phyloP scores from a whole-genome alignment of 108 stramenopile genomes.

The Stephanodiscus minutulus region DNA sequence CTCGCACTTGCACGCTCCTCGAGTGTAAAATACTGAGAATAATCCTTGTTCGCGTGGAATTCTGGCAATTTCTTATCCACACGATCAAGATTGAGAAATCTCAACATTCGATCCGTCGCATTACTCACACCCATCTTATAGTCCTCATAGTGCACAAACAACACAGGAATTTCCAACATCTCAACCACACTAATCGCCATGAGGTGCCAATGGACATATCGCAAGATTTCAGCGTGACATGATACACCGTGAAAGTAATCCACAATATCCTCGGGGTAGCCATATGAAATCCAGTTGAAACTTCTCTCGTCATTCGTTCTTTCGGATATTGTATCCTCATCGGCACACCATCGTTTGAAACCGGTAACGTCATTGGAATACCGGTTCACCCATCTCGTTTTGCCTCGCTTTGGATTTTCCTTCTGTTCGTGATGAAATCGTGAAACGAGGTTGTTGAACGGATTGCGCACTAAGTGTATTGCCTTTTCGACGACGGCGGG shows the following conservation, averaged over 20 bases:
- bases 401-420: constrained; percentile 39
- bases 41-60: constrained; percentile 40
- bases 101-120: constrained; percentile 46
- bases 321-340: constrained; percentile 43
- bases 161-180: constrained; percentile 54
- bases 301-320: constrained; percentile 18
- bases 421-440: constrained; percentile 62
- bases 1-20: constrained; percentile 41
- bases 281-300: constrained; percentile 22
- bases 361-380: constrained; percentile 49
- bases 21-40: constrained; percentile 37
- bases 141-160: constrained; percentile 64
- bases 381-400: constrained; percentile 23
- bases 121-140: constrained; percentile 54
- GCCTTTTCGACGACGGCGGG: constrained; percentile 51
- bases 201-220: constrained; percentile 75
- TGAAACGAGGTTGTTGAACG: constrained; percentile 73
- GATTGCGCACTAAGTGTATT: constrained; percentile 71
- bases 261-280: constrained; percentile 25
- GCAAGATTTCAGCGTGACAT: constrained; percentile 69
- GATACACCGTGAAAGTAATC: constrained; percentile 45
- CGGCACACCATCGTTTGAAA: constrained; percentile 63
- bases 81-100: constrained; percentile 47
- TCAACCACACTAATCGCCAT: constrained; percentile 36
- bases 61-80: constrained; percentile 1